Conservation (phyloP, 768 basidiomycete genomes). For the Boletellus ananas region DNA sequence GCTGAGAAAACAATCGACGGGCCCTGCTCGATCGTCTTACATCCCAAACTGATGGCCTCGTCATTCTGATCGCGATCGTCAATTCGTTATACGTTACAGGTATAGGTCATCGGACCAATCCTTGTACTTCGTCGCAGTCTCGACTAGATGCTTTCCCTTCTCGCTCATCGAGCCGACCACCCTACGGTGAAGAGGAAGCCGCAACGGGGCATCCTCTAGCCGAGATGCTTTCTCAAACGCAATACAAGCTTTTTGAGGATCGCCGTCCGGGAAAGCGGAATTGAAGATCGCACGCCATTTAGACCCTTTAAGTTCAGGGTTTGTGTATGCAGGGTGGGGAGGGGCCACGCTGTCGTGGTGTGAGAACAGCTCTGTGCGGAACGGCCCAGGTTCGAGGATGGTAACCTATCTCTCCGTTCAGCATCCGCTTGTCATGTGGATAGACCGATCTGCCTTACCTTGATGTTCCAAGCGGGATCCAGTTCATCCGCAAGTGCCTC, state of each 20-base stretch:
- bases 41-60: no score
- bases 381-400: slow-evolving; percentile 13
- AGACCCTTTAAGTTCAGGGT: slow-evolving; percentile 6
- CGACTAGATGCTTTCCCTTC: slow-evolving; percentile 16
- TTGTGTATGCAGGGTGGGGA: slow-evolving; percentile 18
- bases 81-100: slow-evolving; percentile 5
- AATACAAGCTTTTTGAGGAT: slow-evolving; percentile 19
- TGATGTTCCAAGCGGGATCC: slow-evolving; percentile 25
- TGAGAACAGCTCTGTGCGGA: slow-evolving; percentile 7
- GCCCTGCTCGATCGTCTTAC: no score
- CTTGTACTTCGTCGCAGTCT: slow-evolving; percentile 17
- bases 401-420: not conserved
- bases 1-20: no score
- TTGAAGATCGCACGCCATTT: slow-evolving; percentile 7
- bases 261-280: slow-evolving; percentile 1
- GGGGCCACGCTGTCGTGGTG: not conserved
- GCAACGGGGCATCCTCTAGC: slow-evolving; percentile 21
- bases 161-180: not conserved
- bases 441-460: not conserved
- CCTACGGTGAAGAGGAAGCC: slow-evolving; percentile 18
- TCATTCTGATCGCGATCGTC: no score
- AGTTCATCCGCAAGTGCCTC: slow-evolving; percentile 23
- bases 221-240: slow-evolving; percentile 18
- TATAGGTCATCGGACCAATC: slow-evolving; percentile 25
- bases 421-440: no score